Evolutionary conservation across 768 basidiomycete species (phyloP), one percentile per base, ranked within the genome.

Genomic region (Lyophyllum atratum): DNA sequence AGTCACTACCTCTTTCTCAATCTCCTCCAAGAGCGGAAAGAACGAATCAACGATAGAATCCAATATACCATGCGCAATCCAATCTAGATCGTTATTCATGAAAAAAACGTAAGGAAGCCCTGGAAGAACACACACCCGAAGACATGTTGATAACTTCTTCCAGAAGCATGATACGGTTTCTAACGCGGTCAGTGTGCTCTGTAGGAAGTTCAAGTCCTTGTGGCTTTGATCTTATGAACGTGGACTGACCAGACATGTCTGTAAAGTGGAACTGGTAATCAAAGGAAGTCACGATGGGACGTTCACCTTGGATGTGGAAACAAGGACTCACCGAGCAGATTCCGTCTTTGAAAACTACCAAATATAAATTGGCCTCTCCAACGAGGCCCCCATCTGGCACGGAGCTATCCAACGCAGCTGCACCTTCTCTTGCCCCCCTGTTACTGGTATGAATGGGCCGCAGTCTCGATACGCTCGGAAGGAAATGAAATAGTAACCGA

Each of bases 21-120:
- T 88, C 56, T 86, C 85, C 60, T 87, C 82, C 56, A 95, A 75
- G 56, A 93, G 80, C 1, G 93, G 93, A 69, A 94, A 93, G 73
- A 95, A 95, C 0, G 92, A 89, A 68, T 98, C 95, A 21, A 98
- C 94, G 51, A 98, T 86, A 1, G 93, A 95, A 66, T 97, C 95
- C 61, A 98, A 76, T 53, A 97, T 80, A 21, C 88, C 90, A 70
- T 98, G 94, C 0, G 93, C 93, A 61, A 98, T 92, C 93, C 93
- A 96, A 68, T 95, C 95, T 93, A 59, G 37, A 22, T 45, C 19
- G 26, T n/a, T 52, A 58, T 17, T 34, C 40, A 33, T 26, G 47
- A 62, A 25, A 51, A 8, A 21, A 12, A 17, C 2, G 46, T 22
- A 31, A 28, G 43, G n/a, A 24, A n/a, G 10, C 34, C 19, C 19